Evolutionary conservation across 768 basidiomycete genomes (phyloP).

Genomic region (Suillus paluster): DNA sequence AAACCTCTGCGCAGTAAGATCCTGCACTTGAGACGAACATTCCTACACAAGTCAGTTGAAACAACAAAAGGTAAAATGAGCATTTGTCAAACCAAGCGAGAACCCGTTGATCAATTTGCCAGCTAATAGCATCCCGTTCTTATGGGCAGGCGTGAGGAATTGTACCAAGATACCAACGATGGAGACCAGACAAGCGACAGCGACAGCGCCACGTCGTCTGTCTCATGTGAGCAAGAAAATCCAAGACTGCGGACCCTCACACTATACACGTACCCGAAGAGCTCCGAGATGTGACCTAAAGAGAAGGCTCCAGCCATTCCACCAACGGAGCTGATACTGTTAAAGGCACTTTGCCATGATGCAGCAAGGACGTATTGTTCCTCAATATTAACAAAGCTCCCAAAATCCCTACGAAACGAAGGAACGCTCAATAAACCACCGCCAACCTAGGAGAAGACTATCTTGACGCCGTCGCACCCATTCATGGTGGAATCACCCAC

Average conservation of each 20-base stretch:
- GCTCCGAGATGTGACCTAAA: slow-evolving; percentile 27
- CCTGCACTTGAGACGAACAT: slow-evolving; percentile 30
- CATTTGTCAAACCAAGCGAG: slow-evolving; percentile 21
- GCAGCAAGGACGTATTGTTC: slow-evolving; percentile 22
- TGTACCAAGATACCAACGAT: slow-evolving; percentile 28
- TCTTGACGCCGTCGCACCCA: not conserved
- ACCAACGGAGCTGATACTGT: slow-evolving; percentile 26
- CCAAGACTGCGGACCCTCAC: not conserved
- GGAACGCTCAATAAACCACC: slow-evolving; percentile 27
- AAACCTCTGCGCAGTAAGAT: slow-evolving; percentile 32
- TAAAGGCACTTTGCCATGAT: slow-evolving; percentile 34
- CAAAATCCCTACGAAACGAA: slow-evolving; percentile 32
- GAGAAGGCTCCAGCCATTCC: slow-evolving; percentile 32
- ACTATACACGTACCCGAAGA: slow-evolving; percentile 17
- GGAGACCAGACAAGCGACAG: slow-evolving; percentile 24
- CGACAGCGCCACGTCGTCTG: slow-evolving; percentile 30
- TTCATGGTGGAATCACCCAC: slow-evolving; percentile 12
- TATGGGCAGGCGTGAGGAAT: slow-evolving; percentile 26
- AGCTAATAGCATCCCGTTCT: slow-evolving; percentile 27
- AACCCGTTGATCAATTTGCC: slow-evolving; percentile 32
- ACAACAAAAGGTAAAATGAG: not conserved
- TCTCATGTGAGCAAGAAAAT: not conserved
- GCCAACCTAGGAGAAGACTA: slow-evolving; percentile 14
- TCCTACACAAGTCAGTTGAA: slow-evolving; percentile 12
- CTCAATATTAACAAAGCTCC: slow-evolving; percentile 14